Evolutionary conservation across 129 eudicot species (phyloP).

Genomic region (sunflower (Helianthus annuus)): HanXRQr2.0-SUNRISE NC_035444.2:17882381-17882880

Average conservation of each 20-base stretch:
- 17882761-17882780: constrained; percentile 8
- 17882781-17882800: not conserved
- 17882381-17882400: not conserved
- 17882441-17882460: not conserved
- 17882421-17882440: not conserved
- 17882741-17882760: not conserved
- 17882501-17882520: not conserved
- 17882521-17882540: not conserved
- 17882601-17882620: not conserved
- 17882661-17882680: not conserved
- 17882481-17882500: not conserved
- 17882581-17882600: not conserved
- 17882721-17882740: not conserved
- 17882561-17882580: not conserved
- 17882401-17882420: not conserved
- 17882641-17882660: constrained; percentile 5
- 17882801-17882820: not conserved
- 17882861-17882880: not conserved
- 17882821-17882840: not conserved
- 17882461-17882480: not conserved
- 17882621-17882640: not conserved
- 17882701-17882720: not conserved
- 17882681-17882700: not conserved
- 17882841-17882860: not conserved
- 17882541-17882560: not conserved